A percentile compares a stretch with the other conserved stretches of the same genome.
These are phyloP conservation scores for Licmophora abbreviata DNA, from an alignment of 108 stramenopile species.

Conservation along the genomic window DNA sequence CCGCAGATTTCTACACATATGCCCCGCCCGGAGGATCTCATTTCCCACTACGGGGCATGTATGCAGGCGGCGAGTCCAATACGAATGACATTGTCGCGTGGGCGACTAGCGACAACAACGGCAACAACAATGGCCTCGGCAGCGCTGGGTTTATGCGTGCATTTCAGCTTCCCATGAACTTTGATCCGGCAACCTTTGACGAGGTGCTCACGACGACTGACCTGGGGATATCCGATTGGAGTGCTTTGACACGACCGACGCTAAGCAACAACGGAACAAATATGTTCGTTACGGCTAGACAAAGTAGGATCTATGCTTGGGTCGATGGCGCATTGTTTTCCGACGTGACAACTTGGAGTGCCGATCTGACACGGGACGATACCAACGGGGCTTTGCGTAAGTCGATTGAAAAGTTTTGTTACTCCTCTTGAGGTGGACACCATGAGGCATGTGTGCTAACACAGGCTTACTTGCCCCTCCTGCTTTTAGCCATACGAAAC, in stretches of 20 bases:
- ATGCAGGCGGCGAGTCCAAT: neutral
- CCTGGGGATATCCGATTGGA: neutral
- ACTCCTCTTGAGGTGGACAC: too few species aligned
- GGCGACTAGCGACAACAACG: neutral
- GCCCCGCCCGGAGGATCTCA: conserved; percentile 2
- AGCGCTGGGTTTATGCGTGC: conserved; percentile 2
- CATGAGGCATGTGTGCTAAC: too few species aligned
- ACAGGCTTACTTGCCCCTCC: too few species aligned
- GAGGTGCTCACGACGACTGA: neutral
- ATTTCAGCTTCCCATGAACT: conserved; percentile 4
- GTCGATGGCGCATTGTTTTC: too few species aligned
- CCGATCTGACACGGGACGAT: too few species aligned
- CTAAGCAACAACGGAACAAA: conserved; percentile 1
- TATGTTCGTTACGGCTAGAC: neutral
- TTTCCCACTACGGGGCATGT: neutral
- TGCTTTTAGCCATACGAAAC: neutral
- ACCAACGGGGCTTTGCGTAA: too few species aligned
- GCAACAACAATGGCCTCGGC: neutral
- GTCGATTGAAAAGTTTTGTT: too few species aligned
- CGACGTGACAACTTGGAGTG: too few species aligned
- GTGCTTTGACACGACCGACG: conserved; percentile 5
- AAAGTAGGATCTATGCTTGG: conserved; percentile 2
- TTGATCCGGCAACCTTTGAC: neutral
- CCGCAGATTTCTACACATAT: neutral
- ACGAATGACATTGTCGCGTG: conserved; percentile 5